These are phyloP conservation scores for Ampelomyces quisqualis DNA, from an alignment of 2,329 filamentous ascomycete genomes.

Conservation along the genomic window DNA sequence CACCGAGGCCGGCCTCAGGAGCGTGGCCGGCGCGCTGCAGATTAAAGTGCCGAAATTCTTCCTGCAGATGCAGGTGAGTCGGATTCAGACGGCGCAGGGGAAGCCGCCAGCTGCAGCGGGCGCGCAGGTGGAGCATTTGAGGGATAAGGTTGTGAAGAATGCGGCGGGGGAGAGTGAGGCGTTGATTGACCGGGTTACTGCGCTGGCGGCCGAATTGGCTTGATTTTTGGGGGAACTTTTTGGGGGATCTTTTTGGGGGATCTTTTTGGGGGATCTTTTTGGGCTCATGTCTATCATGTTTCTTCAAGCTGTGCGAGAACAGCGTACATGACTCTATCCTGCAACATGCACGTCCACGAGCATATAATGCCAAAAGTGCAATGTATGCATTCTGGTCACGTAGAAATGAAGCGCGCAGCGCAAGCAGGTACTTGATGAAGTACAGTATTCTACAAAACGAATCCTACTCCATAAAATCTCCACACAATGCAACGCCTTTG, in stretches of 20 bases:
- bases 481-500: too few relatives aligned
- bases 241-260: neutral
- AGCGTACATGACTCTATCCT: too few relatives aligned
- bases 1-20: constrained; percentile 61
- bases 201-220: constrained; percentile 27
- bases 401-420: too few relatives aligned
- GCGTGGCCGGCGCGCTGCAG: constrained; percentile 54
- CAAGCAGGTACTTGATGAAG: too few relatives aligned
- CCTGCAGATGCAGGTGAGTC: constrained; percentile 58
- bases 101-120: constrained; percentile 55
- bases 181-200: constrained; percentile 56
- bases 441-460: too few relatives aligned
- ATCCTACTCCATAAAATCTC: too few relatives aligned
- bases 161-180: constrained; percentile 52
- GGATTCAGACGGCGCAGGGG: constrained; percentile 62
- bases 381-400: too few relatives aligned
- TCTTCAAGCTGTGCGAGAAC: too few relatives aligned
- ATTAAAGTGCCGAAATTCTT: constrained; percentile 67
- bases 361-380: too few relatives aligned
- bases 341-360: too few relatives aligned
- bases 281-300: neutral
- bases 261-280: too few relatives aligned
- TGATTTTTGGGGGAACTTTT: neutral
- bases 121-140: constrained; percentile 57
- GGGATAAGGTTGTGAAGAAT: constrained; percentile 60